These are phyloP conservation scores for Syncephalastrum racemosum DNA, from an alignment of 371 early-diverging fungal species.

Conservation along the genomic window DNA sequence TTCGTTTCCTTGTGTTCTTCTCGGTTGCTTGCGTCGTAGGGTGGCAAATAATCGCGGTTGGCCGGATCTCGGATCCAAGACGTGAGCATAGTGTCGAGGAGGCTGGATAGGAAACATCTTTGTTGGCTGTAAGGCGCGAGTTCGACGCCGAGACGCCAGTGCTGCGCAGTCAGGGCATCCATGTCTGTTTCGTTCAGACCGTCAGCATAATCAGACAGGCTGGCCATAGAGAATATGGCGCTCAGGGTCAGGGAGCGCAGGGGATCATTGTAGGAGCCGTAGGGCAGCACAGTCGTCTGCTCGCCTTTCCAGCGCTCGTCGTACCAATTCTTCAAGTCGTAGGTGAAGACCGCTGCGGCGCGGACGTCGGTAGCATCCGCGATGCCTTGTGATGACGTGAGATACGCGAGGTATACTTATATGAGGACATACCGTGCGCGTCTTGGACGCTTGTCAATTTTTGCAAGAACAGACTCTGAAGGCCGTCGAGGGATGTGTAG, in stretches of 20 bases:
- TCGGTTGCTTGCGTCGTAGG: slow-evolving; percentile 34
- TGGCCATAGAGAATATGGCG: slow-evolving; percentile 64
- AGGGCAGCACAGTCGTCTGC: slow-evolving; percentile 41
- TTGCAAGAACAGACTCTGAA: slow-evolving; percentile 55
- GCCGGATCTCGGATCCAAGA: slow-evolving; percentile 63
- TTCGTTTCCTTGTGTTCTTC: slow-evolving; percentile 3
- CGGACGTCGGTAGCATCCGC: slow-evolving; percentile 16
- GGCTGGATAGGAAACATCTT: slow-evolving; percentile 55
- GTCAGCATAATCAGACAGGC: slow-evolving; percentile 48
- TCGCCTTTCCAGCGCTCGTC: slow-evolving; percentile 58
- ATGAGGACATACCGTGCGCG: slow-evolving; percentile 33
- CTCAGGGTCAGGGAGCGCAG: slow-evolving; percentile 57
- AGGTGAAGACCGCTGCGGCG: slow-evolving; percentile 52
- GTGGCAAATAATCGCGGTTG: slow-evolving; percentile 41
- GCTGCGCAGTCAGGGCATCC: slow-evolving; percentile 62
- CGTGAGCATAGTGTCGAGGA: slow-evolving; percentile 57
- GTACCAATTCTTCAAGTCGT: slow-evolving; percentile 55
- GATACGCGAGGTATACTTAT: too few species aligned
- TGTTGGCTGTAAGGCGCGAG: slow-evolving; percentile 59
- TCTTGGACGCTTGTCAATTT: slow-evolving; percentile 42
- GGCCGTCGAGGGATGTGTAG: slow-evolving; percentile 57
- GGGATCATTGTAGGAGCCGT: slow-evolving; percentile 78
- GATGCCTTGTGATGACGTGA: too few species aligned
- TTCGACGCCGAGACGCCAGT: slow-evolving; percentile 58
- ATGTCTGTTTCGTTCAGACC: slow-evolving; percentile 47